Evolutionary conservation across 306 rosid species (phyloP).

Genomic region (Cyclanthera cordifolia): DNA sequence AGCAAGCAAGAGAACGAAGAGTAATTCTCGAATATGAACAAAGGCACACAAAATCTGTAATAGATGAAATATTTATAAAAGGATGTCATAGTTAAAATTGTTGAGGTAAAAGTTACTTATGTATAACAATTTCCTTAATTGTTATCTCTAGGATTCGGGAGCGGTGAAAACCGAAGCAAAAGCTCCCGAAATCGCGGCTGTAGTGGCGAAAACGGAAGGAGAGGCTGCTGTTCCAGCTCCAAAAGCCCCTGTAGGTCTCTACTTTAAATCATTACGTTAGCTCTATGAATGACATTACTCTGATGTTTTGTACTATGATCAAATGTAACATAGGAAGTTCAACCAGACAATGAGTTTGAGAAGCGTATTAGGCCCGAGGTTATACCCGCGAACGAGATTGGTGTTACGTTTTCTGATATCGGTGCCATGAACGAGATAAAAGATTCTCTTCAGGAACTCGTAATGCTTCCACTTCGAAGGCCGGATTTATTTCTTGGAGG

Average conservation of each 20-base stretch:
- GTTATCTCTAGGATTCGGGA: constrained; percentile 24
- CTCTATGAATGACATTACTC: constrained; percentile 13
- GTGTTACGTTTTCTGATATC: constrained; percentile 67
- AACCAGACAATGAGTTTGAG: constrained; percentile 86
- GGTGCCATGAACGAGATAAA: constrained; percentile 83
- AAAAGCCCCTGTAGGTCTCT: constrained; percentile 44
- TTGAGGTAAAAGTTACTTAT: too few species aligned
- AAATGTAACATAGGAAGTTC: constrained; percentile 43
- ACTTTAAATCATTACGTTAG: not conserved
- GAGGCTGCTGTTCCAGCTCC: constrained; percentile 34
- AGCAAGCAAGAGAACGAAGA: too few species aligned
- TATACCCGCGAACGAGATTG: constrained; percentile 70
- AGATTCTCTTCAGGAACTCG: constrained; percentile 94
- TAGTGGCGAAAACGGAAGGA: constrained; percentile 30
- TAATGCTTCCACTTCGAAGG: constrained; percentile 88
- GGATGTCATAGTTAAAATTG: too few species aligned
- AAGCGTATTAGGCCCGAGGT: constrained; percentile 93
- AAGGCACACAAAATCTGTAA: too few species aligned
- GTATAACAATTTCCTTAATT: not conserved
- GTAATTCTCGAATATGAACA: too few species aligned
- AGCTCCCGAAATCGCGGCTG: constrained; percentile 36
- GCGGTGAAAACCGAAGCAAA: constrained; percentile 41
- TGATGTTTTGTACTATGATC: constrained; percentile 3
- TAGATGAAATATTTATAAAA: too few species aligned
- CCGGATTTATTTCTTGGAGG: constrained; percentile 96